Evolutionary conservation across 768 basidiomycete genomes (phyloP), one percentile per base, ranked within the genome.

Genomic region (Xerocomellus intermedius): DNA sequence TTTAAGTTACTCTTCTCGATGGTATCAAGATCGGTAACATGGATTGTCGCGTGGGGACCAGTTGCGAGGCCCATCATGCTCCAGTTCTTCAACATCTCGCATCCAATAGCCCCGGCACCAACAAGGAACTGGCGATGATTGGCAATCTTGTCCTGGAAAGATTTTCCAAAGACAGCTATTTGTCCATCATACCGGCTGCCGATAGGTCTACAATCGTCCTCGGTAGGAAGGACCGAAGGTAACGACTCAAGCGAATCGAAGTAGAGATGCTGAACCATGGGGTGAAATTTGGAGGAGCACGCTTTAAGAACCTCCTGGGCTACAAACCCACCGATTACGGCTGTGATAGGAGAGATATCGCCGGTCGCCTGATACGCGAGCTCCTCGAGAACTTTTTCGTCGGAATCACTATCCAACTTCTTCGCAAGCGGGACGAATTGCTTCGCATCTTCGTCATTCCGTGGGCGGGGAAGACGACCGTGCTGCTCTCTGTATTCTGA

Each of bases 51-150:
- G 39, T 85, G 78, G 16, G 82, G 77, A 12, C 91, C 91, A 30
- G 87, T 82, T 8, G 83, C 95, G 43, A 99, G 76, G 57, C 97
- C 97, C 81, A 98, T 96, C 93, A 98, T 91, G 61, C 91, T 90
- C 97, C 97, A 99, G 73, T 98, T 99, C 80, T 99, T 99, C 65
- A 99, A 76, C 97, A 98, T 98, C 76, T 99, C 97, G 68, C 97
- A 99, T 19, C 97, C 97, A 69, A 99, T 98, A 35, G 97, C 97
- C 42, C 97, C 97, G n/a, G 96, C 86, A 9, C 97, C 97, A 52
- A 99, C 97, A 42, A 99, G 81, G 82, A 99, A 99, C 66, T 98
- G 91, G 26, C 90, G 83, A 68, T 93, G 85, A 67, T 89, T 88
- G 39, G 84, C 82, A 57, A 99, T 87, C 77, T 91, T 97, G 38